Conservation (phyloP, 179 eudicot genomes). For the Beta corolliflora region DNA sequence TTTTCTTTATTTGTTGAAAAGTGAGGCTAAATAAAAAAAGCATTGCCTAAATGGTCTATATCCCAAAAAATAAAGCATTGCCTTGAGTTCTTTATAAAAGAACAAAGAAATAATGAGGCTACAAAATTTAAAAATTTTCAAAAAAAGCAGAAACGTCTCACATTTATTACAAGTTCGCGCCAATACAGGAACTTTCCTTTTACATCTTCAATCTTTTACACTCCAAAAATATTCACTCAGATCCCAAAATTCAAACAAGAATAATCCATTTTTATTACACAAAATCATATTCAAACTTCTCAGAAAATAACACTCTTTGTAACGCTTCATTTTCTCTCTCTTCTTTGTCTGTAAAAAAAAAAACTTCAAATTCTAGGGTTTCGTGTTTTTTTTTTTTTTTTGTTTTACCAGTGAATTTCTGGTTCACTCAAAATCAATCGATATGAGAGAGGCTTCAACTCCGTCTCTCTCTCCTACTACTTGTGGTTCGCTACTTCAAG, state of each 20-base stretch:
- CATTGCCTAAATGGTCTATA: too few relatives aligned
- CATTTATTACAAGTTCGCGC: conserved; percentile 21
- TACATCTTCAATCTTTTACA: not conserved
- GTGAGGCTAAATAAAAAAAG: too few relatives aligned
- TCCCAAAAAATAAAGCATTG: too few relatives aligned
- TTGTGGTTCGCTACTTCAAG: conserved; percentile 55
- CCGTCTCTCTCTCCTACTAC: conserved; percentile 42
- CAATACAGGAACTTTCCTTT: conserved; percentile 13
- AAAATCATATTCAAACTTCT: not conserved
- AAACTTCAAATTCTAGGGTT: conserved; percentile 34
- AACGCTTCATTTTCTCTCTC: conserved; percentile 20
- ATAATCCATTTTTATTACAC: conserved; percentile 3
- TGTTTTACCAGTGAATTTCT: not conserved
- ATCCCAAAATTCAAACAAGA: conserved; percentile 7
- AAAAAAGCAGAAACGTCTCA: conserved; percentile 6
- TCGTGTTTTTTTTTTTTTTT: not conserved
- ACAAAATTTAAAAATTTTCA: conserved; percentile 10
- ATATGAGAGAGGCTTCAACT: conserved; percentile 14
- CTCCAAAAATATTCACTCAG: not conserved
- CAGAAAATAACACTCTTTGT: not conserved
- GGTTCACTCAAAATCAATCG: not conserved
- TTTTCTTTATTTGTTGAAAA: too few relatives aligned
- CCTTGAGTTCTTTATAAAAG: too few relatives aligned
- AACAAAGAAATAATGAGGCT: too few relatives aligned
- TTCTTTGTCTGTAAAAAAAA: not conserved